Base-by-base conservation (phyloP, 1,284 basidiomycete species). In the Sporisorium iseilematis-ciliati region DNA sequence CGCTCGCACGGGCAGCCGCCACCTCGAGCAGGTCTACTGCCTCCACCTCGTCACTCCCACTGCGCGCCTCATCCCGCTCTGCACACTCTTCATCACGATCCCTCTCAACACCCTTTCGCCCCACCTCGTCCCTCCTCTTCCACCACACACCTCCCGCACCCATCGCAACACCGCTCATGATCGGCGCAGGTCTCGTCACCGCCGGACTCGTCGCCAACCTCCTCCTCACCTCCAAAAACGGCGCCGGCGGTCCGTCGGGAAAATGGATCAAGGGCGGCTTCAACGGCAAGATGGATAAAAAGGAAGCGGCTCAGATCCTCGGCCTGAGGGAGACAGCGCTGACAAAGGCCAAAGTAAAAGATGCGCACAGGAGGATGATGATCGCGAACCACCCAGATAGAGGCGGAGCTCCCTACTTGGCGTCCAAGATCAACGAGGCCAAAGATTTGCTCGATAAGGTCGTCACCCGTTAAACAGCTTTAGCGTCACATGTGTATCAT, bases 251-350 rank as follows among this genome's bases (percentile, higher is more conserved):
- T 7, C 58, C 80, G 1, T 45, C 89, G 12, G 91, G 95, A 51
- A 90, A 96, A 85, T 98, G 93, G 91, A 91, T 89, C 51, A 94
- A 92, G 86, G 96, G 96, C 66, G 96, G 95, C 1, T 99, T 99
- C 90, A 92, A 92, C 85, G 88, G 89, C 16, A 97, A 95, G 88
- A 97, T 98, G 95, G 95, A 98, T 85, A 89, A 92, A 83, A 92
- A 91, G 75, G 96, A 98, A 87, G 96, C 96, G 3, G 90, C 95
- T 61, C 90, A 91, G 73, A 91, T 99, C 78, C 89, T 98, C 29
- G 95, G 95, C n/a, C 87, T 98, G 48, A 71, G 79, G 45, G 85
- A 81, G 54, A 82, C 83, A 21, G 82, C 77, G 20, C 46, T 84
- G 35, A 84, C 83, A 42, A 81, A 77, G 58, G 77, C 78, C 6